Percentiles rank a stretch among this genome's conserved stretches.
Evolutionary conservation across 1,284 basidiomycete species (phyloP).

Genomic region (Malassezia vespertilionis): DNA sequence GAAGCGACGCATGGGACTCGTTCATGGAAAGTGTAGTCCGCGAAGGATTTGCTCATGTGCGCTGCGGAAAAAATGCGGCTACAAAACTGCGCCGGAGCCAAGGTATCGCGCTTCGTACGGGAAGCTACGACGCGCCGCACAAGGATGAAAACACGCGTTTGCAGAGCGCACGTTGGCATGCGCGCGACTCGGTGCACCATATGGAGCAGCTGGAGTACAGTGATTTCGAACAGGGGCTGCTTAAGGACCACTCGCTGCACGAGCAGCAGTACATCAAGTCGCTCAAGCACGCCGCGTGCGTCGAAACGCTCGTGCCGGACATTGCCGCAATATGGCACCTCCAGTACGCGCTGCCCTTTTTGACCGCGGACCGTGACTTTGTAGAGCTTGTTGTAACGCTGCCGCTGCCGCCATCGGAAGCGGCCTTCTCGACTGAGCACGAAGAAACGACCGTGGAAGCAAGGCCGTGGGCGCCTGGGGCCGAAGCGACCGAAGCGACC

Average conservation of each 20-base stretch:
- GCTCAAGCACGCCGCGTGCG: constrained; percentile 19
- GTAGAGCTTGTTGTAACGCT: constrained; percentile 34
- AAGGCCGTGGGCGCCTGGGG: constrained; percentile 12
- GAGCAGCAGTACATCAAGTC: constrained; percentile 31
- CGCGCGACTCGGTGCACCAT: constrained; percentile 20
- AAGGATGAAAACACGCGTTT: constrained; percentile 3
- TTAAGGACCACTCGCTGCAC: constrained; percentile 24
- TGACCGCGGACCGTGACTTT: constrained; percentile 37
- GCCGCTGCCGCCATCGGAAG: constrained; percentile 26
- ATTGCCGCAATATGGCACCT: constrained; percentile 28
- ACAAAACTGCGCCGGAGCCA: not conserved
- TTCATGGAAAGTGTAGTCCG: constrained; percentile 20
- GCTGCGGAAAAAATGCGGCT: constrained; percentile 1
- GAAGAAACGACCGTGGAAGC: constrained; percentile 17
- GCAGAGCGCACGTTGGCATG: constrained; percentile 25
- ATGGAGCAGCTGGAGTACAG: constrained; percentile 22
- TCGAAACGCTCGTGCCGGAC: constrained; percentile 21
- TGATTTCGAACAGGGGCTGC: constrained; percentile 25
- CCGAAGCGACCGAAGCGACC: constrained; percentile 13
- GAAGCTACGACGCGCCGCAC: not conserved
- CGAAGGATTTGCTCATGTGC: constrained; percentile 19
- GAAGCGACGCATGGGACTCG: constrained; percentile 20
- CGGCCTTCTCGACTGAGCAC: constrained; percentile 32
- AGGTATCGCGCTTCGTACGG: not conserved
- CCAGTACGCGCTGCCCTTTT: constrained; percentile 26